phyloP scores from a whole-genome alignment of 352 stramenopile genomes.

The Phytophthora agathidicida region DNA sequence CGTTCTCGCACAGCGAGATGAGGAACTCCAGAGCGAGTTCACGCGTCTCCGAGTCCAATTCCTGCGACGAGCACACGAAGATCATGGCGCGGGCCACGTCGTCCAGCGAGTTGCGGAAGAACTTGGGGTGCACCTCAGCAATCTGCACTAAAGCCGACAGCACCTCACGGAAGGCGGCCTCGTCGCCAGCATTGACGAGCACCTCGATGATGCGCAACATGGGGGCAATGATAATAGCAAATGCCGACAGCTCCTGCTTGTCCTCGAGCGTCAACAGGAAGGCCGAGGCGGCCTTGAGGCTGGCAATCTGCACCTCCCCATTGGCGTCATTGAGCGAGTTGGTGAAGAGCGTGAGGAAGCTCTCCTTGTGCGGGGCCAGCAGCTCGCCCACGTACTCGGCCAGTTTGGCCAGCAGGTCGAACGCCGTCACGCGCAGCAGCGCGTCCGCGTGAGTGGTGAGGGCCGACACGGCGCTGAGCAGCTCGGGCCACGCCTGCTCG shows the following conservation, averaged over 20 bases:
- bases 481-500: slow-evolving; percentile 71
- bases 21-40: slow-evolving; percentile 86
- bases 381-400: slow-evolving; percentile 71
- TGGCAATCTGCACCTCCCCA: slow-evolving; percentile 70
- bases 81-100: slow-evolving; percentile 82
- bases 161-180: slow-evolving; percentile 73
- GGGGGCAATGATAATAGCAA: slow-evolving; percentile 67
- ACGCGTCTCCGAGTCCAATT: slow-evolving; percentile 73
- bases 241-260: slow-evolving; percentile 67
- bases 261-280: slow-evolving; percentile 83
- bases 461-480: slow-evolving; percentile 65
- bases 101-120: slow-evolving; percentile 78
- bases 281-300: slow-evolving; percentile 69
- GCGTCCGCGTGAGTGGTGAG: slow-evolving; percentile 65
- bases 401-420: slow-evolving; percentile 80
- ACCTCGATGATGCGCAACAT: slow-evolving; percentile 84
- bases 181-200: slow-evolving; percentile 63
- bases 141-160: slow-evolving; percentile 77
- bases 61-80: slow-evolving; percentile 69
- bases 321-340: slow-evolving; percentile 72
- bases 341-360: slow-evolving; percentile 80
- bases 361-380: slow-evolving; percentile 78
- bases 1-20: slow-evolving; percentile 80
- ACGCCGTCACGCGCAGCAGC: slow-evolving; percentile 72
- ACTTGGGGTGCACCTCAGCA: slow-evolving; percentile 79